These are phyloP conservation scores for Firmiana major DNA, from an alignment of 345 rosid species.

Conservation along the genomic window DNA sequence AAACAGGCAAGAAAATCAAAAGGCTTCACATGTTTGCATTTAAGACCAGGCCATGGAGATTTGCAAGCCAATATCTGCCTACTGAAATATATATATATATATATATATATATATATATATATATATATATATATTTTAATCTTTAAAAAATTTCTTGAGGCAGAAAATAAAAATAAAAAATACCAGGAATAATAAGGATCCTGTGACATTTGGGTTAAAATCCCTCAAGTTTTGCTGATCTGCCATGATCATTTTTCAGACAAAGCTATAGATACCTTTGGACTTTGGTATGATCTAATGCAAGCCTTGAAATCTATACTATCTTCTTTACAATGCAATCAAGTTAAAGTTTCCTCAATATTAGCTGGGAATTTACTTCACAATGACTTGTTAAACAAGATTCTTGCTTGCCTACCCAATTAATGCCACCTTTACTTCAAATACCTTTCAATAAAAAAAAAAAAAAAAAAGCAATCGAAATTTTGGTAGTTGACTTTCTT, in stretches of 20 bases:
- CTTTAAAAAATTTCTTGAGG: background rate
- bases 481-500: slow-evolving; percentile 32
- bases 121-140: too few species aligned
- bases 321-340: background rate
- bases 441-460: slow-evolving; percentile 12
- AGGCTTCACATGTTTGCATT: slow-evolving; percentile 38
- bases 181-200: background rate
- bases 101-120: too few species aligned
- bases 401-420: background rate
- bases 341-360: background rate
- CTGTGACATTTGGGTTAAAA: slow-evolving; percentile 5
- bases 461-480: background rate
- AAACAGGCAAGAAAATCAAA: background rate
- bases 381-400: slow-evolving; percentile 1
- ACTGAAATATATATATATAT: background rate
- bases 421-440: slow-evolving; percentile 1
- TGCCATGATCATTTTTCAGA: background rate
- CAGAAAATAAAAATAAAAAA: too few species aligned
- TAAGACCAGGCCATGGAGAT: slow-evolving; percentile 10
- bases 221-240: background rate
- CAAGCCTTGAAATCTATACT: background rate
- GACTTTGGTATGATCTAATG: background rate
- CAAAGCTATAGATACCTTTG: background rate
- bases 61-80: slow-evolving; percentile 16
- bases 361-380: slow-evolving; percentile 5